Evolutionary conservation across 768 basidiomycete species (phyloP), one percentile per base, ranked within the genome.

Genomic region (Boletus pseudopeckii): DNA sequence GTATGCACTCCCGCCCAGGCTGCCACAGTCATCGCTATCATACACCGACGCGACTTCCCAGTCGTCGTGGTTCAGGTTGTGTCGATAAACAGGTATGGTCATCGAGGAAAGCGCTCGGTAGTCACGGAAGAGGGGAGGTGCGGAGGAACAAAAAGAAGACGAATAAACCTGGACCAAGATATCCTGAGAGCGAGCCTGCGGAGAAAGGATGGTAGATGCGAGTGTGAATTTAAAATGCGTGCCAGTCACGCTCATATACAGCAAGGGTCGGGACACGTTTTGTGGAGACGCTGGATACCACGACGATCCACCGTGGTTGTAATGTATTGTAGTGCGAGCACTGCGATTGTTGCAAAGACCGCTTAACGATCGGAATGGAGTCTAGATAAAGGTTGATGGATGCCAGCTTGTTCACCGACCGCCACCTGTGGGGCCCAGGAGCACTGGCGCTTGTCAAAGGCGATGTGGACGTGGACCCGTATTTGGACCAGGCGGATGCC

Each of bases 41-140:
- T 68, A 68, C 24, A 63, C 56, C 32, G 66, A 68, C 18, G 64
- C 66, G 45, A 69, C 53, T 50, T 68, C 66, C 66, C 66, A 68
- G 54, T 68, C 66, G 26, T 62, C 56, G 42, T 59, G 51, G 34
- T 49, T 18, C 37, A 47, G 24, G 34, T 69, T 68, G 44, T 68
- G 67, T 36, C 66, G 62, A 40, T 53, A 68, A 18, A 68, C 26
- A 20, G 66, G 66, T 22, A 68, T 67, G 41, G 53, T n/a, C 64
- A 69, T 64, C 38, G 22, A 28, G 32, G 36, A 28, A 33, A 44
- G 26, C 15, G 18, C 46, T 18, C 38, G 47, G 39, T 26, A 5
- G 48, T 38, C 40, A 22, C 46, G 15, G 17, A 24, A 20, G 45
- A 45, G 50, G 45, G 18, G 44, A 11, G 46, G 34, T 33, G 28